Evolutionary conservation across 2,329 filamentous ascomycete species (phyloP), one percentile per base, ranked within the genome.

Genomic region (Penicillium sp.): DNA sequence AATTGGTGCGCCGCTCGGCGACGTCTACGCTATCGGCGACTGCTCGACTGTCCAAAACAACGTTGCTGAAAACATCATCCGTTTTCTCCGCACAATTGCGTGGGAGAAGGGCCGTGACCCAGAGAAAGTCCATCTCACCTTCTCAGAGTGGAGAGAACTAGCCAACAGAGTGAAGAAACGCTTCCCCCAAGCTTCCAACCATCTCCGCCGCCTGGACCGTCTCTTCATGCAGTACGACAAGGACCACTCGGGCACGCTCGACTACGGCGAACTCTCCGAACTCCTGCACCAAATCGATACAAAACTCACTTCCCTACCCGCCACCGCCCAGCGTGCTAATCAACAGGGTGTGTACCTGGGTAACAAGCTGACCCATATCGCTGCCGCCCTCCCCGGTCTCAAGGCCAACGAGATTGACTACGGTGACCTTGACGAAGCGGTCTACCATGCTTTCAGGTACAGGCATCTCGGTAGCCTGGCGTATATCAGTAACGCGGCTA

Each of bases 41-140:
- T 97, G 94, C 77, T 83, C 91, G 6, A 99, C 95, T 0, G 93
- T 99, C 0, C 95, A 99, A 70, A 99, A 99, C 79, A 99, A 99
- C 65, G 82, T 97, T 2, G 90, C 92, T 3, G 91, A 96, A 68
- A 88, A 97, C 76, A 87, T 99, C 65, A 83, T 97, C 44, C 88
- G 86, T 18, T 99, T 97, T 76, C 83, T 99, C 10, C 91, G 92
- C 57, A 91, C 87, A 14, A 82, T 96, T 2, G 92, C 94, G 9
- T 97, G 90, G 87, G 93, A 96, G 74, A 91, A 89, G 60, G 93
- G 92, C 71, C 89, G 89, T 67, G 90, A 97, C 66, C 93, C 93
- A 0, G 87, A 96, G 71, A 90, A 86, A n/a, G 82, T 97, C 54
- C 86, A 93, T 39, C 83, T 99, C 33, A 88, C 86, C 48, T 99